phyloP scores from a whole-genome alignment of 768 basidiomycete genomes.

The Boletus tylopilopsis region DNA sequence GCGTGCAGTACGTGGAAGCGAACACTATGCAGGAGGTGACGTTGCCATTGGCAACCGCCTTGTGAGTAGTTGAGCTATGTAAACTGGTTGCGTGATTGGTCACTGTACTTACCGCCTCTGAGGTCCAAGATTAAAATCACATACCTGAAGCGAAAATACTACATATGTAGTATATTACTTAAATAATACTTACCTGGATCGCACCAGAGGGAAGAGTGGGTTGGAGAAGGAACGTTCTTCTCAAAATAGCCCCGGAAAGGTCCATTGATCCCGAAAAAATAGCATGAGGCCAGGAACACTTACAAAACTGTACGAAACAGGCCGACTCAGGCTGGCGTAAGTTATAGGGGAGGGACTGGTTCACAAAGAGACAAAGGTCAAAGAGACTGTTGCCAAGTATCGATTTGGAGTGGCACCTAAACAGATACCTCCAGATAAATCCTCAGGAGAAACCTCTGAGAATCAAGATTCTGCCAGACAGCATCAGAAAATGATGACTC shows the following conservation, averaged over 20 bases:
- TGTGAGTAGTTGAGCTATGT: background rate
- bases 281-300: background rate
- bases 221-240: background rate
- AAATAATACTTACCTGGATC: background rate
- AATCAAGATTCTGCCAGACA: too few species aligned
- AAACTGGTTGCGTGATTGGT: slow-evolving; percentile 1
- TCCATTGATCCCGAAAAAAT: background rate
- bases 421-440: too few species aligned
- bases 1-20: background rate
- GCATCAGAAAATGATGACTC: too few species aligned
- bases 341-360: background rate
- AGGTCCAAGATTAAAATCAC: slow-evolving; percentile 1
- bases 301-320: background rate
- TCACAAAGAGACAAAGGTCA: background rate
- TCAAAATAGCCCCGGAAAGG: background rate
- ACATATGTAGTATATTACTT: too few species aligned
- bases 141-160: background rate
- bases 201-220: background rate
- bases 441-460: too few species aligned
- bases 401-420: too few species aligned
- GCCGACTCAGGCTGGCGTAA: background rate
- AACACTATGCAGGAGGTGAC: background rate
- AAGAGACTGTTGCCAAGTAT: background rate
- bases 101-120: background rate
- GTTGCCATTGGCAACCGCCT: slow-evolving; percentile 13